Conservation (phyloP, 768 basidiomycete species). For the Wakefieldia striispora region DNA sequence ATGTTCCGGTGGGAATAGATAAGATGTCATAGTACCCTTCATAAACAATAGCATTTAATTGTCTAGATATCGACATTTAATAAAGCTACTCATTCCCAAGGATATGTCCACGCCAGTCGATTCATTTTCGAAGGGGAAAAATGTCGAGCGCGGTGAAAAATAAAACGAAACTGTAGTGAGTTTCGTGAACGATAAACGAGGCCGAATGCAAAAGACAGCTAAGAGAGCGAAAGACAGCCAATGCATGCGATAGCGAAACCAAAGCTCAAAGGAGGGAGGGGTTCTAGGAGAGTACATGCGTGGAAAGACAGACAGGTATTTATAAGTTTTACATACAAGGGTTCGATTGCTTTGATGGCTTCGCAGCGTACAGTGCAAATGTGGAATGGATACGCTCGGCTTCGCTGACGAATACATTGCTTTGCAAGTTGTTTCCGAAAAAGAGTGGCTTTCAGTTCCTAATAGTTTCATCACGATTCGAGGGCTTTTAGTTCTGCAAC, state of each 20-base stretch:
- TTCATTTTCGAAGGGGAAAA: background rate
- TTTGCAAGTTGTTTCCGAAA: slow-evolving; percentile 17
- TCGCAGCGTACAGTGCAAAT: slow-evolving; percentile 29
- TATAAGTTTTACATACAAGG: slow-evolving; percentile 32
- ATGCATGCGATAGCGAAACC: slow-evolving; percentile 19
- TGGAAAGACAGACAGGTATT: slow-evolving; percentile 13
- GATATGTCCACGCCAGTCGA: too few species aligned
- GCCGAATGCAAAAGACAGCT: slow-evolving; percentile 16
- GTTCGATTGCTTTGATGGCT: slow-evolving; percentile 23
- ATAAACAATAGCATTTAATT: too few species aligned
- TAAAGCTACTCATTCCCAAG: background rate
- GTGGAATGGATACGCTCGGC: slow-evolving; percentile 20
- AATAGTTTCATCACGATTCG: slow-evolving; percentile 31
- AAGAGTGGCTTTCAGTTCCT: slow-evolving; percentile 1
- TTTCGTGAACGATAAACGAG: slow-evolving; percentile 10
- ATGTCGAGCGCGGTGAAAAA: background rate
- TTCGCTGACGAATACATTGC: slow-evolving; percentile 27
- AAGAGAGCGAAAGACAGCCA: slow-evolving; percentile 27
- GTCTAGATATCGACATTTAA: slow-evolving; percentile 11
- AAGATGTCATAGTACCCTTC: slow-evolving; percentile 15
- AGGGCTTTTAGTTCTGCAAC: slow-evolving; percentile 60
- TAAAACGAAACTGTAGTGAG: slow-evolving; percentile 6
- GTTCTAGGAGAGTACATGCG: slow-evolving; percentile 28
- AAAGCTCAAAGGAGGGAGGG: slow-evolving; percentile 1
- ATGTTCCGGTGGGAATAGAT: slow-evolving; percentile 25